Evolutionary conservation across 352 stramenopile species (phyloP), one percentile per base, ranked within the genome.

Genomic region (Phytophthora rubi): DNA sequence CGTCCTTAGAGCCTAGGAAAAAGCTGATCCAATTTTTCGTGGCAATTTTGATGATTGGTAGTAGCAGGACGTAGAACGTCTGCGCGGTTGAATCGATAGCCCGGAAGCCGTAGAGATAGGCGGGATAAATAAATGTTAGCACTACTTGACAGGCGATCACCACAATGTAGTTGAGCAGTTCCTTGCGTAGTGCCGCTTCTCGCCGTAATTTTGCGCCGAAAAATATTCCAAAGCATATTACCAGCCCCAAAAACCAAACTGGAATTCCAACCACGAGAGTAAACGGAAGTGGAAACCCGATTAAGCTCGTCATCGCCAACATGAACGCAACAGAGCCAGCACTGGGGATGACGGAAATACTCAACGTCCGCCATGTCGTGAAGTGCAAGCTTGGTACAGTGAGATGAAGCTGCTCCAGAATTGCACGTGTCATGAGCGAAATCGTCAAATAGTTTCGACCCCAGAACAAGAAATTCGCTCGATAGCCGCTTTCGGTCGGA

Each of bases 81-180:
- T 80, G 75, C 0, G 49, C 26, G 1, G 69, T 77, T 1, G 71
- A 39, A 8, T 28, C 42, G 12, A 84, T 59, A 13, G 59, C 59
- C 1, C 75, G 59, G 35, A 87, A 83, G 0, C 71, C 76, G 30
- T 77, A 80, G n/a, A 81, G 76, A 68, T 83, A 90, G n/a, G 75
- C 48, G 2, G 74, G 75, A 42, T 88, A 88, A n/a, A 87, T 71
- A 59, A 88, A 54, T 8, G 71, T 85, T 39, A 85, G 51, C 5
- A 61, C 53, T 1, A 86, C 59, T 65, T 90, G 76, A 2, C 56
- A 62, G 15, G 60, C 21, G 26, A 87, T 80, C 0, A 85, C 70
- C 2, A 72, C 32, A 15, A 77, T 23, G 32, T 77, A 79, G n/a
- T 67, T 67, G 0, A 57, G 16, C 7, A 85, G 23, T 16, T 81